A percentile compares a stretch with the other conserved stretches of the same genome.
Evolutionary conservation across 768 basidiomycete genomes (phyloP).

Genomic region (Thelephora ganbajun): DNA sequence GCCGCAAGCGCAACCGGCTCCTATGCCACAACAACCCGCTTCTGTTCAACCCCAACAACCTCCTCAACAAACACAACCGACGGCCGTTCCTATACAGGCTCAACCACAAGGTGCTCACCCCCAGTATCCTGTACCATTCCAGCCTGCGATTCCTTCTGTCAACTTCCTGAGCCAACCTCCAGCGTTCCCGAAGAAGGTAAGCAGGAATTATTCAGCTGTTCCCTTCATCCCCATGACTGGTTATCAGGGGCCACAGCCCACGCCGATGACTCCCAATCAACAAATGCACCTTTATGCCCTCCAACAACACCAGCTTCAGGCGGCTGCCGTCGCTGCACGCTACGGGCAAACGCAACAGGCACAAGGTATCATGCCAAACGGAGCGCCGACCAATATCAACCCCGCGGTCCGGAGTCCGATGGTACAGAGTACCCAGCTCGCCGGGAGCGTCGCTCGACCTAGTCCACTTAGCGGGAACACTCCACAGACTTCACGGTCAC

Average conservation of each 20-base stretch:
- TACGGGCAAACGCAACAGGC: not conserved
- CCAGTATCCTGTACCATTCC: not conserved
- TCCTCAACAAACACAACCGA: slow-evolving; percentile 4
- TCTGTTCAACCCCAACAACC: slow-evolving; percentile 10
- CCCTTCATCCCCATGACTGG: not conserved
- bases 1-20: slow-evolving; percentile 13
- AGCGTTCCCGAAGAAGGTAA: not conserved
- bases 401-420: not conserved
- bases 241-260: not conserved
- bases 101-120: no score
- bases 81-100: not conserved
- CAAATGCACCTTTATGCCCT: not conserved
- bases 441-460: slow-evolving; percentile 7
- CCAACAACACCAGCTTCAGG: not conserved
- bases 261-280: not conserved
- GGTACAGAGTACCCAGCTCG: slow-evolving; percentile 1
- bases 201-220: not conserved
- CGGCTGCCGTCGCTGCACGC: not conserved
- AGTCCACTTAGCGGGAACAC: slow-evolving; percentile 8
- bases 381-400: not conserved
- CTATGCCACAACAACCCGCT: slow-evolving; percentile 11
- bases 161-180: not conserved
- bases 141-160: not conserved
- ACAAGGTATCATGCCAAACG: not conserved
- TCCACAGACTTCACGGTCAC: slow-evolving; percentile 9